phyloP scores from a whole-genome alignment of 2,329 filamentous ascomycete species.

The Ustulina deusta region DNA sequence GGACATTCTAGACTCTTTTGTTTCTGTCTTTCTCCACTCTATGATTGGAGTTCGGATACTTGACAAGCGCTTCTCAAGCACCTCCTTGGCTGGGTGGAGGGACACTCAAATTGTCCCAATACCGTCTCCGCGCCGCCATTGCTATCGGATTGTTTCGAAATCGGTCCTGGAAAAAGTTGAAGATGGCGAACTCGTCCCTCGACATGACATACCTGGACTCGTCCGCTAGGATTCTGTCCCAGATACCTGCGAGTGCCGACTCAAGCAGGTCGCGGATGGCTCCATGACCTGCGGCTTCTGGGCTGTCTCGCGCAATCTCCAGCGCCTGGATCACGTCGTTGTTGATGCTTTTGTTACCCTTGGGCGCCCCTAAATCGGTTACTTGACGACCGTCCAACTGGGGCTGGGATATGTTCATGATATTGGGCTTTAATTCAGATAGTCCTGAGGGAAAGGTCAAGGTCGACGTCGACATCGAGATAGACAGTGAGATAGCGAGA shows the following conservation, averaged over 20 bases:
- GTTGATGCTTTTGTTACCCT: conserved; percentile 46
- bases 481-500: conserved; percentile 32
- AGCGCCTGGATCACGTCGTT: conserved; percentile 73
- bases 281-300: conserved; percentile 73
- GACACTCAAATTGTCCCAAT: conserved; percentile 61
- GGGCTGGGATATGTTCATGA: conserved; percentile 36
- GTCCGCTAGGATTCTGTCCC: conserved; percentile 73
- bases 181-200: conserved; percentile 83
- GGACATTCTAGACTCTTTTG: background rate
- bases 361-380: background rate
- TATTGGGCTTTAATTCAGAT: conserved; percentile 30
- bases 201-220: conserved; percentile 79
- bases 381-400: conserved; percentile 14
- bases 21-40: background rate
- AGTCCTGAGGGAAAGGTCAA: conserved; percentile 30
- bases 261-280: conserved; percentile 75
- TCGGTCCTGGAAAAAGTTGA: conserved; percentile 83
- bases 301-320: conserved; percentile 79
- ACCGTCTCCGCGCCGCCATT: conserved; percentile 62
- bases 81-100: conserved; percentile 13
- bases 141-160: conserved; percentile 67
- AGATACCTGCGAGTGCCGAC: conserved; percentile 71
- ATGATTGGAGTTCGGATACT: background rate
- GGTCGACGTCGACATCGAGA: conserved; percentile 30
- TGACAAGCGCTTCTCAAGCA: background rate